Evolutionary conservation across 148 eudicot genomes (phyloP).

Genomic region (Selenicereus undatus): DNA sequence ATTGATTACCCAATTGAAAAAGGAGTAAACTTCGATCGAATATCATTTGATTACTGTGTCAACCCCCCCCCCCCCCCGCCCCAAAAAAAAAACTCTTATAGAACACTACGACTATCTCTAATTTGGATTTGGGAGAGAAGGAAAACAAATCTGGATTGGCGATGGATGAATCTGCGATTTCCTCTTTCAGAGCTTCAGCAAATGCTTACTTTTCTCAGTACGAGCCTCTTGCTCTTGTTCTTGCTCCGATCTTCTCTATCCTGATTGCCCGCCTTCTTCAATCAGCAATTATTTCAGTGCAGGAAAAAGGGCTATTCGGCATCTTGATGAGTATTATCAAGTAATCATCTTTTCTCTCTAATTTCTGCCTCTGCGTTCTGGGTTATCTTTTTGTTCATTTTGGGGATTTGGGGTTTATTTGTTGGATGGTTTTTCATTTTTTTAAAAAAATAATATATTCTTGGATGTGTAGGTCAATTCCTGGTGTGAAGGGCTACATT

Average conservation of each 20-base stretch:
- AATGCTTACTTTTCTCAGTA: slow-evolving; percentile 51
- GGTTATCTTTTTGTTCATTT: not conserved
- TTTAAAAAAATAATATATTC: not conserved
- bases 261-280: slow-evolving; percentile 42
- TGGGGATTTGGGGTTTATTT: not conserved
- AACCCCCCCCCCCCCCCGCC: too few relatives aligned
- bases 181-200: slow-evolving; percentile 35
- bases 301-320: slow-evolving; percentile 62
- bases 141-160: not conserved
- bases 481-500: slow-evolving; percentile 71
- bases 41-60: too few relatives aligned
- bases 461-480: slow-evolving; percentile 53
- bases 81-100: too few relatives aligned
- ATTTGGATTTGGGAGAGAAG: not conserved
- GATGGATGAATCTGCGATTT: slow-evolving; percentile 7
- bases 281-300: slow-evolving; percentile 35
- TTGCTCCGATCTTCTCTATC: slow-evolving; percentile 56
- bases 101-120: too few relatives aligned
- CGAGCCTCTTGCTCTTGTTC: slow-evolving; percentile 56
- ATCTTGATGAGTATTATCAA: slow-evolving; percentile 56
- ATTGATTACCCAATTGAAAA: not conserved
- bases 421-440: not conserved
- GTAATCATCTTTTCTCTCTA: slow-evolving; percentile 33
- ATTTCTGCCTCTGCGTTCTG: not conserved
- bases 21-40: too few relatives aligned